These are phyloP conservation scores for Tetracentron sinense DNA, from an alignment of 164 flowering plant species.

Conservation along the genomic window DNA sequence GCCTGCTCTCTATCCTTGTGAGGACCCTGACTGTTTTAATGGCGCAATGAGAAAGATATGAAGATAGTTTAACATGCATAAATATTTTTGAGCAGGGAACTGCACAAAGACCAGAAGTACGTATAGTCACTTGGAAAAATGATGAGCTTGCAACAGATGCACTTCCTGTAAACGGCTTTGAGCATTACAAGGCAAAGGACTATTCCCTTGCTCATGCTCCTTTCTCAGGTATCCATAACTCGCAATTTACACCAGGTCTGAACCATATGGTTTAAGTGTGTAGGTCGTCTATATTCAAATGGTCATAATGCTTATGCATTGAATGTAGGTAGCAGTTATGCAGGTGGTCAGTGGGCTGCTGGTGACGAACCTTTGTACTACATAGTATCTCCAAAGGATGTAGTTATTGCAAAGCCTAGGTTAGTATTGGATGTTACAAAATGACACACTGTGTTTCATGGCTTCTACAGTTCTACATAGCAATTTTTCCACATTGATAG, in stretches of 20 bases:
- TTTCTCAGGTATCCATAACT: constrained; percentile 62
- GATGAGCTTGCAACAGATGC: constrained; percentile 98
- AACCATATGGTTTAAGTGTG: neutral
- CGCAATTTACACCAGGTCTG: neutral
- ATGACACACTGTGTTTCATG: neutral
- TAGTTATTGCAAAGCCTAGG: constrained; percentile 98
- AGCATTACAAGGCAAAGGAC: constrained; percentile 97
- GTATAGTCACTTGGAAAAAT: constrained; percentile 88
- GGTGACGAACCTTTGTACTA: constrained; percentile 96
- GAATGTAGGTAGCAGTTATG: constrained; percentile 87
- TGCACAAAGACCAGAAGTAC: constrained; percentile 98
- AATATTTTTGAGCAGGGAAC: constrained; percentile 55
- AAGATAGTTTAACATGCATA: neutral
- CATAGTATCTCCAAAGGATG: constrained; percentile 94
- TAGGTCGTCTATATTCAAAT: constrained; percentile 4
- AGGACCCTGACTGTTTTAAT: too few species aligned
- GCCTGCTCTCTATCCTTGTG: too few species aligned
- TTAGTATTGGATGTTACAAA: constrained; percentile 18
- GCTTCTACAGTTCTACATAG: neutral
- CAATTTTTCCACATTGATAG: too few species aligned
- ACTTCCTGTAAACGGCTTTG: constrained; percentile 94
- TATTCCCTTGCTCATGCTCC: constrained; percentile 95
- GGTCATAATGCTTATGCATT: constrained; percentile 15
- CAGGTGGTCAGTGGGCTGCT: constrained; percentile 99
- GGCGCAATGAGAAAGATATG: neutral